Evolutionary conservation across 768 basidiomycete species (phyloP).

Genomic region (Termitomyces sp.): DNA sequence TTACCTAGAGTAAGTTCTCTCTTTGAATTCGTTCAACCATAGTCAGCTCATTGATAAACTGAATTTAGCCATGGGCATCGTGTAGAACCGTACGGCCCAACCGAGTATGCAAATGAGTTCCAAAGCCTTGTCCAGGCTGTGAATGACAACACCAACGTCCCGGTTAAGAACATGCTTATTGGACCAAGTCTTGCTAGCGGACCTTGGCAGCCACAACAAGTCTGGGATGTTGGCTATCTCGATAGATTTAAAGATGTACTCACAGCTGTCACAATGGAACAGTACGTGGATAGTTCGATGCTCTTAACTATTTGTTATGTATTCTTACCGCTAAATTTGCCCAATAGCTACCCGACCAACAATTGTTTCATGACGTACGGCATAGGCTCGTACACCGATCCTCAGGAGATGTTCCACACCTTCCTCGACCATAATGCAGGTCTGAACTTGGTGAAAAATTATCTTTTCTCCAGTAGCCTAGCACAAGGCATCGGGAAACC

Average conservation of each 20-base stretch:
- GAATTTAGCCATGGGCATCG: constrained; percentile 18
- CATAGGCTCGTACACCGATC: constrained; percentile 31
- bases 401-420: constrained; percentile 40
- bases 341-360: constrained; percentile 43
- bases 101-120: constrained; percentile 48
- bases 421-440: constrained; percentile 60
- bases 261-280: constrained; percentile 46
- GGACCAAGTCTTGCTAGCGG: constrained; percentile 60
- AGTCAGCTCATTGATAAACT: not conserved
- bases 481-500: constrained; percentile 40
- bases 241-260: constrained; percentile 35
- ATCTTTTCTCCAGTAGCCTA: constrained; percentile 40
- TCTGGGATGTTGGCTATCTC: constrained; percentile 49
- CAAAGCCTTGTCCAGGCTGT: constrained; percentile 33
- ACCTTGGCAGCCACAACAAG: constrained; percentile 39
- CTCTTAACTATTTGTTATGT: not conserved
- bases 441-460: constrained; percentile 41
- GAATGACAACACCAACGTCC: constrained; percentile 26
- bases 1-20: constrained; percentile 33
- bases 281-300: constrained; percentile 27
- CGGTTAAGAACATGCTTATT: constrained; percentile 40
- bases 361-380: constrained; percentile 54
- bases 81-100: constrained; percentile 19
- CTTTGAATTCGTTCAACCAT: not conserved
- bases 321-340: not conserved